phyloP scores from a whole-genome alignment of 169 alveolate genomes.

The Eimeria nieschulzi region DNA sequence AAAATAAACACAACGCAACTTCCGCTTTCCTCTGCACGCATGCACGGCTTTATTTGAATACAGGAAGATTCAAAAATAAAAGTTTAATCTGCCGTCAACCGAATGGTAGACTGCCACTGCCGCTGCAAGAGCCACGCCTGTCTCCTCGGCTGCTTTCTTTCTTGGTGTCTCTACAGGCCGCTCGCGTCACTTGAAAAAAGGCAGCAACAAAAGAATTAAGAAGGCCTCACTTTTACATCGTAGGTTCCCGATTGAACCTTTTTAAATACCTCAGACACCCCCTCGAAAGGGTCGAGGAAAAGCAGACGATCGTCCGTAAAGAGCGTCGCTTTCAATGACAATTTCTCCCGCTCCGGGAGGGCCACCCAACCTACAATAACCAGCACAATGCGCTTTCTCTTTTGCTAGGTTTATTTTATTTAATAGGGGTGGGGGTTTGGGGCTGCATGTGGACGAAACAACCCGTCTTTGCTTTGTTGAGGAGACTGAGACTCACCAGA shows the following conservation, averaged over 20 bases:
- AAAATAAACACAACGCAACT: not conserved
- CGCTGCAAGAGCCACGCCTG: too few relatives aligned
- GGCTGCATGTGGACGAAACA: not conserved
- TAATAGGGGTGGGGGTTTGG: too few relatives aligned
- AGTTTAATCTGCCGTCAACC: not conserved
- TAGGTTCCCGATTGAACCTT: constrained; percentile 80
- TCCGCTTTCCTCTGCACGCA: not conserved
- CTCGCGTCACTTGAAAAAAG: too few relatives aligned
- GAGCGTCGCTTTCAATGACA: constrained; percentile 79
- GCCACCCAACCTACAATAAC: constrained; percentile 80
- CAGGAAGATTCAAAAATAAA: not conserved
- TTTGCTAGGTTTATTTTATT: too few relatives aligned
- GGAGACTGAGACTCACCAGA: constrained; percentile 72
- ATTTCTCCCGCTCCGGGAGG: constrained; percentile 78
- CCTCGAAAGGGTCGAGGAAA: constrained; percentile 80
- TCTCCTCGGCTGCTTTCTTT: too few relatives aligned
- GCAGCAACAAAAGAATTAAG: not conserved
- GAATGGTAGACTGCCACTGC: too few relatives aligned
- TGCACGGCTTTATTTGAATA: not conserved
- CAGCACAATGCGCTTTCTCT: not conserved
- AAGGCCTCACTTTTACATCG: constrained; percentile 81
- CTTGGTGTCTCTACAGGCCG: too few relatives aligned
- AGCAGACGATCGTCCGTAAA: constrained; percentile 80
- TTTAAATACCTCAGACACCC: constrained; percentile 77
- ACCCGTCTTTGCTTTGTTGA: not conserved